Percentiles rank a stretch among this genome's conserved stretches.
phyloP scores from a whole-genome alignment of 2,329 filamentous ascomycete species.

The Pseudocercospora musae region DNA sequence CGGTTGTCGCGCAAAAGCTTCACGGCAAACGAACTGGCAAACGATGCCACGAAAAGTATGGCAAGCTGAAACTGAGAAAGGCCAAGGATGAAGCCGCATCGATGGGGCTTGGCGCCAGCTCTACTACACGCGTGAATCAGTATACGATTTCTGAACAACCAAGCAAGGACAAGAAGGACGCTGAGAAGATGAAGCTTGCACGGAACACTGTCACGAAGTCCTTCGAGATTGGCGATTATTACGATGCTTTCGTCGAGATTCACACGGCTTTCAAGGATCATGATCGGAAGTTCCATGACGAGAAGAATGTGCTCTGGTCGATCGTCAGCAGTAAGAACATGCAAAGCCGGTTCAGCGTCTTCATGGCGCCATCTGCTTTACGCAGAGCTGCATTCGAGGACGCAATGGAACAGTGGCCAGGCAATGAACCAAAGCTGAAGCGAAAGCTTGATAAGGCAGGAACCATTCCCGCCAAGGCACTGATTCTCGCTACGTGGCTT shows the following conservation, averaged over 20 bases:
- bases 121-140: neutral
- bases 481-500: conserved; percentile 18
- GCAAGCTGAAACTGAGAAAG: conserved; percentile 43
- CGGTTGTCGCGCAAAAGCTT: conserved; percentile 61
- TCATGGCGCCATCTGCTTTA: conserved; percentile 15
- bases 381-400: conserved; percentile 31
- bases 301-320: conserved; percentile 38
- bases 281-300: conserved; percentile 26
- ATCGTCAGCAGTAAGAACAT: conserved; percentile 28
- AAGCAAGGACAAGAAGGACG: neutral
- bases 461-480: conserved; percentile 19
- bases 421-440: conserved; percentile 16
- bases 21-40: conserved; percentile 59
- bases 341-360: conserved; percentile 27
- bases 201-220: conserved; percentile 14
- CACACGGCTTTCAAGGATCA: conserved; percentile 25
- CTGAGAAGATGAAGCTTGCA: neutral
- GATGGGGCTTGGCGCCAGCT: neutral
- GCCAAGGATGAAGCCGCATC: conserved; percentile 15
- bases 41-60: conserved; percentile 69
- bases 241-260: conserved; percentile 40
- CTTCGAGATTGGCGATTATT: conserved; percentile 43
- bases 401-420: conserved; percentile 26
- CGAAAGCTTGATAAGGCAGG: conserved; percentile 18
- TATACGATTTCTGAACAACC: neutral